A percentile compares a stretch with the other conserved stretches of the same genome.
Conservation (phyloP, 495 filamentous ascomycete genomes). For the Opeltia flavorubescens region DNA sequence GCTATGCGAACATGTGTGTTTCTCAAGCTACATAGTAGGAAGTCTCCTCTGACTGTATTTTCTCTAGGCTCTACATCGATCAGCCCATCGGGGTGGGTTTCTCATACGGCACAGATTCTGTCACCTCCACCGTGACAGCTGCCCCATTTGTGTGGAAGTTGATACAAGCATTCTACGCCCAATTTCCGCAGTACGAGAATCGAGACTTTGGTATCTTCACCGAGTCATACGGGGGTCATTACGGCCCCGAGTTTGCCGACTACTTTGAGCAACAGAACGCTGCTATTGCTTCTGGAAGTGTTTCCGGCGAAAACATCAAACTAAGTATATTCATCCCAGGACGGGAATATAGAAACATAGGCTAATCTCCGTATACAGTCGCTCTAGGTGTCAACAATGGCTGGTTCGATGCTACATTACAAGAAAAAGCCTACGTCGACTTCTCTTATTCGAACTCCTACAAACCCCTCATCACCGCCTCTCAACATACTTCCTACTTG, state of each 20-base stretch:
- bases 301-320: conserved; percentile 32
- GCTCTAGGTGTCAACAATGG: conserved; percentile 46
- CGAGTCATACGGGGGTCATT: conserved; percentile 39
- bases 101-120: conserved; percentile 35
- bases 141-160: conserved; percentile 41
- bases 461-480: conserved; percentile 30
- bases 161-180: conserved; percentile 39
- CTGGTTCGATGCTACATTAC: conserved; percentile 35
- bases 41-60: too few relatives aligned
- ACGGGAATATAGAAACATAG: too few relatives aligned
- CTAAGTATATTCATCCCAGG: too few relatives aligned
- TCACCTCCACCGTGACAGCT: conserved; percentile 34
- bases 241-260: conserved; percentile 34
- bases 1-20: conserved; percentile 46
- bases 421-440: conserved; percentile 37
- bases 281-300: conserved; percentile 23
- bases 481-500: conserved; percentile 25
- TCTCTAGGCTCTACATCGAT: conserved; percentile 43
- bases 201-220: conserved; percentile 41
- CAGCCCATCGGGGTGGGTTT: conserved; percentile 42
- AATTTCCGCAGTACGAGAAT: conserved; percentile 38
- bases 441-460: conserved; percentile 40
- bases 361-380: too few relatives aligned
- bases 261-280: conserved; percentile 40
- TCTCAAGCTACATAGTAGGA: too few relatives aligned